Base-by-base conservation (phyloP, 2,329 filamentous ascomycete genomes). In the Fusarium subtropicale region DNA sequence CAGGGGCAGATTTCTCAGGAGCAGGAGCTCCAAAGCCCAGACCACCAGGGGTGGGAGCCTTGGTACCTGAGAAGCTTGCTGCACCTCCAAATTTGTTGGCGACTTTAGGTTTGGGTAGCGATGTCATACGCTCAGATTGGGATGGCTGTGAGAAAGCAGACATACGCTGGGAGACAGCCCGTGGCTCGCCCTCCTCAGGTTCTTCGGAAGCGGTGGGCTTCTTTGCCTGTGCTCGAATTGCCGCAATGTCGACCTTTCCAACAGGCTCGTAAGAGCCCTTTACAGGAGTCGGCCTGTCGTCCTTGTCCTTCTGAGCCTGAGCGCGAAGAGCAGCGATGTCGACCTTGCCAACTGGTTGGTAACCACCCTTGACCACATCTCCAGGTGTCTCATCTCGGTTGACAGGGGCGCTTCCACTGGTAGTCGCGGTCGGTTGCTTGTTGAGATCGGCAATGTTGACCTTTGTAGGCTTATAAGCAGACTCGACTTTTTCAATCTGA, bases 321-420 rank as follows among this genome's bases (percentile, higher is more conserved):
- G 85, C 90, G 68, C 96, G 89, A 71, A 99, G 91, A 38, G 93
- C 94, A 26, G 91, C 92, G 80, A 99, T 98, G 76, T 99, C 94
- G n/a, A 99, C 92, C 82, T 97, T 98, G 59, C 96, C 96, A 73
- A 99, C 84, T 22, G 96, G 96, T 78, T 97, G 93, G 80, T 99
- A 99, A 18, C 87, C 91, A 45, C 96, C 96, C 76, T 83, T 92
- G 53, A 98, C 89, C 22, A 97, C 87, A 76, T 94, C 91, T 26
- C 80, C 72, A 34, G 72, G 59, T 7, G 80, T 78, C 48, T 87
- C 84, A 47, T 86, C 81, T 38, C 78, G 75, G 54, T 79, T 77
- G 41, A 81, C 74, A 31, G 84, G 78, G 55, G 83, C 79, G 56
- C 85, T 83, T 76, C 87, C 88, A 69, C 87, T 81, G n/a, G 91